Conservation (phyloP, 345 rosid species). For the Lepidium sativum region DNA sequence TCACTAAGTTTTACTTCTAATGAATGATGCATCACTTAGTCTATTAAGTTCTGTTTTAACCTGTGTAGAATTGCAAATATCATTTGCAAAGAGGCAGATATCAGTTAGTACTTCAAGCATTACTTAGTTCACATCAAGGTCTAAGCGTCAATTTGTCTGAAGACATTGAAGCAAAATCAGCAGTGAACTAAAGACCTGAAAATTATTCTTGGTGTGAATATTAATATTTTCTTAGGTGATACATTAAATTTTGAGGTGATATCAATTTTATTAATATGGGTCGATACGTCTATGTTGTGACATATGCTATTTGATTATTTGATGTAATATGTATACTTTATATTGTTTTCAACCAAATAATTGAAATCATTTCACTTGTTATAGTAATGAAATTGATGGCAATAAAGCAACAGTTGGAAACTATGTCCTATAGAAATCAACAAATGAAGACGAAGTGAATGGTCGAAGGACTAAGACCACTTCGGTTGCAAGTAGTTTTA, state of each 20-base stretch:
- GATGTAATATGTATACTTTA: neutral
- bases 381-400: neutral
- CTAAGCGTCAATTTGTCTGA: neutral
- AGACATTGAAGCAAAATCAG: neutral
- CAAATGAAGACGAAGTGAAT: neutral
- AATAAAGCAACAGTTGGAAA: neutral
- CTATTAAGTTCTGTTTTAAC: neutral
- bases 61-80: conserved; percentile 21
- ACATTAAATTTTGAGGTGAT: conserved; percentile 14
- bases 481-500: too few species aligned
- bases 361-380: neutral
- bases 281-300: neutral
- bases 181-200: neutral
- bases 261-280: neutral
- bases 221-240: neutral
- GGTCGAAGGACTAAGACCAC: too few species aligned
- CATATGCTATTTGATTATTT: neutral
- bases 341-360: neutral
- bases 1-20: neutral
- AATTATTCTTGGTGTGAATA: conserved; percentile 9
- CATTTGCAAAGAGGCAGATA: conserved; percentile 13
- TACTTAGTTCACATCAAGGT: neutral
- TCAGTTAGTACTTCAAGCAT: conserved; percentile 1
- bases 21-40: neutral
- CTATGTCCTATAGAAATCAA: conserved; percentile 3